phyloP scores from a whole-genome alignment of 768 basidiomycete genomes.

The Gymnopilus junonius region DNA sequence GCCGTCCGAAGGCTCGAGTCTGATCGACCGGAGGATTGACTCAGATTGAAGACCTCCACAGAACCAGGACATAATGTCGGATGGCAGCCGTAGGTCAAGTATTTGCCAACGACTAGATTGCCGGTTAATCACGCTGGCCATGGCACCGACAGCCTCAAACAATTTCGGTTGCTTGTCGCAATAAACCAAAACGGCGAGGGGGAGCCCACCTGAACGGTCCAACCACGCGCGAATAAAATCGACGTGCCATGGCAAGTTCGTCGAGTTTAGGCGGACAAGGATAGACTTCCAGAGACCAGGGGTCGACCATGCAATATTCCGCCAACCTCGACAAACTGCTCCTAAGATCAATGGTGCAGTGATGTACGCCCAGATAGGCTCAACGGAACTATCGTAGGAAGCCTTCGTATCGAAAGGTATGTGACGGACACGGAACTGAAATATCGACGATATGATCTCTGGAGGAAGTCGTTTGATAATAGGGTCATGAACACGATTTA shows the following conservation, averaged over 20 bases:
- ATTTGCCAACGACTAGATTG: background rate
- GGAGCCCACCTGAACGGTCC: background rate
- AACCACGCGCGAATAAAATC: background rate
- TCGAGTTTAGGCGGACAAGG: background rate
- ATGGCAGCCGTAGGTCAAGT: background rate
- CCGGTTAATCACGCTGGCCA: background rate
- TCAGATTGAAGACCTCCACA: background rate
- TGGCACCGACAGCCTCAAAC: background rate
- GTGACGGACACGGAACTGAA: background rate
- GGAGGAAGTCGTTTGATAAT: background rate
- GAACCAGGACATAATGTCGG: background rate
- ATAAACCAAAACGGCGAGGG: background rate
- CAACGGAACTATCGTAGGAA: conserved; percentile 15
- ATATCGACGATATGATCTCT: background rate
- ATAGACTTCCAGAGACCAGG: background rate
- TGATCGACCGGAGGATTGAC: too few relatives aligned
- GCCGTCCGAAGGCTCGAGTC: too few relatives aligned
- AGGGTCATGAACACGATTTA: background rate
- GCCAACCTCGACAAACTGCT: background rate
- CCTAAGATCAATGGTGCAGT: background rate
- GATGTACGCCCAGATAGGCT: too few relatives aligned
- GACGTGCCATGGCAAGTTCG: background rate
- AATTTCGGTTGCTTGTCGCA: background rate
- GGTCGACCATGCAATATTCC: background rate
- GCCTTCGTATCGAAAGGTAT: conserved; percentile 34